Evolutionary conservation across 352 stramenopile genomes (phyloP).

Genomic region (Blastocystis sp.): DNA sequence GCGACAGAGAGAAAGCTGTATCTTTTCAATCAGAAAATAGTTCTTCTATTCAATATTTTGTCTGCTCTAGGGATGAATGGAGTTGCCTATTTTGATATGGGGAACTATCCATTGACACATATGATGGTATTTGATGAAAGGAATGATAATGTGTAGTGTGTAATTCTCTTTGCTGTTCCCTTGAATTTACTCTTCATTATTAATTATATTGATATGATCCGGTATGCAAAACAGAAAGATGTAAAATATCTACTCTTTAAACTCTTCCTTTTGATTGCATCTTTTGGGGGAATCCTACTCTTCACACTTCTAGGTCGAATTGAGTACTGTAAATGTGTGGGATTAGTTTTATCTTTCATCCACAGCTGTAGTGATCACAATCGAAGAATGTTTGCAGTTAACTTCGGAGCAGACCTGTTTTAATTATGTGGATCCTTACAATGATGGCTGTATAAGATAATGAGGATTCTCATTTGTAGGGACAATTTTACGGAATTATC

Average conservation of each 20-base stretch:
- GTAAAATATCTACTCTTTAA: not conserved
- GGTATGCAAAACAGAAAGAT: slow-evolving; percentile 11
- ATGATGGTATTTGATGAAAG: not conserved
- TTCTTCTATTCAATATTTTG: not conserved
- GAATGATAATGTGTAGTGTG: not conserved
- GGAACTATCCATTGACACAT: slow-evolving; percentile 44
- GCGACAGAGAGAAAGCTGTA: not conserved
- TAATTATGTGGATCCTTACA: slow-evolving; percentile 1
- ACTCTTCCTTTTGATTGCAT: not conserved
- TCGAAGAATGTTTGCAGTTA: slow-evolving; percentile 55
- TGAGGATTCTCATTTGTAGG: not conserved
- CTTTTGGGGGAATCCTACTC: not conserved
- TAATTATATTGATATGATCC: slow-evolving; percentile 19
- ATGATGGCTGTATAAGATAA: slow-evolving; percentile 7
- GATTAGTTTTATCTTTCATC: not conserved
- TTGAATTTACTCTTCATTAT: slow-evolving; percentile 36
- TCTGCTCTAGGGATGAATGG: slow-evolving; percentile 41
- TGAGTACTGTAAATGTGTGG: slow-evolving; percentile 46
- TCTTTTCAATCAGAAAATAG: not conserved
- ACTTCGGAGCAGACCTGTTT: slow-evolving; percentile 47
- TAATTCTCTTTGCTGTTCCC: slow-evolving; percentile 33
- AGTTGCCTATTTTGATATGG: slow-evolving; percentile 63
- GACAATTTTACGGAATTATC: slow-evolving; percentile 54
- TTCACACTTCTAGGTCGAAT: slow-evolving; percentile 55
- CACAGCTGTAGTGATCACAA: slow-evolving; percentile 47